Evolutionary conservation across 23 red algal genomes (phyloP), one percentile per base, ranked within the genome.

Genomic region (Gracilariopsis chorda): DNA sequence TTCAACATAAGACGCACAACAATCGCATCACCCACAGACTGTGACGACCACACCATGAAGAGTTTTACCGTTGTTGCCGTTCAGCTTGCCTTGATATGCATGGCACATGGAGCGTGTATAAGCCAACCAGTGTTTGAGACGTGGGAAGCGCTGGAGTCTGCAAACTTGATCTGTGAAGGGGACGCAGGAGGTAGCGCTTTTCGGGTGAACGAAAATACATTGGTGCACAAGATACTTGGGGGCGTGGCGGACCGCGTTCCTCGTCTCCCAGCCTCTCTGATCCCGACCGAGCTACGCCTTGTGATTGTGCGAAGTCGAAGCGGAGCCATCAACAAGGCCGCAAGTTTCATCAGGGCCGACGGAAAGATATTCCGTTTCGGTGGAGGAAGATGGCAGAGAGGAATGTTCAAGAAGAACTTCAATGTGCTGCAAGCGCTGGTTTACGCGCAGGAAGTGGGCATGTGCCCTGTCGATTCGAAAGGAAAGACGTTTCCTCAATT

Each of bases 41-140:
- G n/a, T n/a, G n/a, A n/a, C n/a, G n/a, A n/a, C n/a, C n/a, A n/a
- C n/a, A n/a, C n/a, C n/a, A n/a, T n/a, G n/a, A n/a, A n/a, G n/a
- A n/a, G n/a, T n/a, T n/a, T n/a, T n/a, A n/a, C n/a, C n/a, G n/a
- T n/a, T n/a, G n/a, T n/a, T n/a, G n/a, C n/a, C n/a, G n/a, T n/a
- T n/a, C n/a, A n/a, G n/a, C n/a, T n/a, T n/a, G n/a, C n/a, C n/a
- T n/a, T n/a, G n/a, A n/a, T n/a, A n/a, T n/a, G n/a, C n/a, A n/a
- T n/a, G 67, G 17, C 67, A n/a, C 47, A 42, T 46, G 67, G 39
- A 1, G 32, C 39, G 47, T 73, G 67, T 17, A 73, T 73, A 4
- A 46, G 67, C n/a, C 67, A 73, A 73, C 67, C 67, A 27, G 67
- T 73, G 67, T 73, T 73, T 42, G 67, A 73, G 17, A 73, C 47